Evolutionary conservation across 2,329 filamentous ascomycete species (phyloP), one percentile per base, ranked within the genome.

Genomic region (Scytalidium sp.): DNA sequence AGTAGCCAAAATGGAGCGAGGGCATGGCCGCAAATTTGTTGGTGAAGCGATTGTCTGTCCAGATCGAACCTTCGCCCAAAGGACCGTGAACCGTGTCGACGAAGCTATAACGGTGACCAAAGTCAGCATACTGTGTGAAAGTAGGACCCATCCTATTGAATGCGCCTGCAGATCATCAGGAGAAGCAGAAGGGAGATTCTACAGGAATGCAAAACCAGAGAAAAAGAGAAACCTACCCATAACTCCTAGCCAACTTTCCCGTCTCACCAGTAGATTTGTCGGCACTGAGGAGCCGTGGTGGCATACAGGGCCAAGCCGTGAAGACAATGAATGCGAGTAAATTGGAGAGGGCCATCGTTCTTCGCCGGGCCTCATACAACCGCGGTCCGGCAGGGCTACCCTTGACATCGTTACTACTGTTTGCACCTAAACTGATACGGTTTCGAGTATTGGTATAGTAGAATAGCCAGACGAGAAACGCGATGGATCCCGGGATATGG

Each of bases 11-110:
- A 65, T 90, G 86, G 15, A 90, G 74, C 0, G 83, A 87, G 1
- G 86, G 86, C 86, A 90, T 90, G 7, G 86, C 86, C 48, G 83
- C 85, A 65, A 88, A 88, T 67, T 89, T 85, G 64, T 89, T 89
- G 67, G 84, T 88, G 66, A 88, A 89, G 53, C 75, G 78, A 67
- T 88, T 88, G 44, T 83, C 78, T 0, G 84, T 88, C 84, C 84
- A 88, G 1, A 88, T 81, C 55, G 82, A 87, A 62, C 81, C 81
- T 55, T 83, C 79, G 41, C 82, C 82, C 21, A 73, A 71, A 13
- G 66, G 66, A 10, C 78, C 75, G 61, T 82, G 79, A 13, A 83
- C 79, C 0, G 79, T 83, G 56, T 83, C 79, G 10, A 81, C 72
- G 58, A 83, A 82, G 7, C 78, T 54, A 25, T 19, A 39, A n/a